phyloP scores from a whole-genome alignment of 805 yeast genomes.

The Lipomyces mesembrius region DNA sequence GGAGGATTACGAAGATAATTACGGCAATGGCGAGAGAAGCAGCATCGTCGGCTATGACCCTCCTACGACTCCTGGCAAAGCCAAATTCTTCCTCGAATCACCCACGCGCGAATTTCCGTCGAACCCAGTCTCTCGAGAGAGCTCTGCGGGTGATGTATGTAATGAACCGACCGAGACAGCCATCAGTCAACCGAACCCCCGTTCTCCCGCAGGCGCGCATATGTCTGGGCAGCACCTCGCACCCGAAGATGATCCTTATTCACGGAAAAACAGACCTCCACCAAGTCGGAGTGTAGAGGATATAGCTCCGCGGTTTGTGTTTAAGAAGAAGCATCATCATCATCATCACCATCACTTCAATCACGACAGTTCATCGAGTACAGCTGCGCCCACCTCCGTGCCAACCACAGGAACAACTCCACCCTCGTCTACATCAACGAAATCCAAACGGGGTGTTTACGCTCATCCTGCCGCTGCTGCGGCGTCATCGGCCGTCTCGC shows the following conservation, averaged over 20 bases:
- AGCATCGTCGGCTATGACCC: background rate
- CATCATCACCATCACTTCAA: slow-evolving; percentile 20
- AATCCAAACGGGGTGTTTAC: slow-evolving; percentile 10
- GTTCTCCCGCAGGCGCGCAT: background rate
- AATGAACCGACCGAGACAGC: background rate
- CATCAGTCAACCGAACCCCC: background rate
- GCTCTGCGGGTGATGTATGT: slow-evolving; percentile 5
- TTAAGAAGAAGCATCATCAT: slow-evolving; percentile 39
- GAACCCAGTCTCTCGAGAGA: slow-evolving; percentile 32
- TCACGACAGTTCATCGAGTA: slow-evolving; percentile 19
- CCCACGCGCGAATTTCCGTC: slow-evolving; percentile 22
- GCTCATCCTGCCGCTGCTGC: slow-evolving; percentile 30
- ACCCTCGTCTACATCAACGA: background rate
- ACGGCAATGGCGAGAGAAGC: slow-evolving; percentile 4
- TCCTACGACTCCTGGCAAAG: slow-evolving; percentile 9
- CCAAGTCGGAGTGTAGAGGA: slow-evolving; percentile 37
- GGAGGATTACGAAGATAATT: slow-evolving; percentile 4
- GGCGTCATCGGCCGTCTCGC: slow-evolving; percentile 38
- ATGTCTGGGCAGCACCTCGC: slow-evolving; percentile 22
- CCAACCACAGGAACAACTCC: slow-evolving; percentile 6
- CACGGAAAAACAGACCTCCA: slow-evolving; percentile 43
- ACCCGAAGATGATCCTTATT: slow-evolving; percentile 45
- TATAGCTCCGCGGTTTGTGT: slow-evolving; percentile 47
- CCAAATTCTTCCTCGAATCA: slow-evolving; percentile 29
- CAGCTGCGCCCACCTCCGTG: slow-evolving; percentile 19